These are phyloP conservation scores for Hypoxylon sp. DNA, from an alignment of 2,329 filamentous ascomycete species.

Conservation along the genomic window DNA sequence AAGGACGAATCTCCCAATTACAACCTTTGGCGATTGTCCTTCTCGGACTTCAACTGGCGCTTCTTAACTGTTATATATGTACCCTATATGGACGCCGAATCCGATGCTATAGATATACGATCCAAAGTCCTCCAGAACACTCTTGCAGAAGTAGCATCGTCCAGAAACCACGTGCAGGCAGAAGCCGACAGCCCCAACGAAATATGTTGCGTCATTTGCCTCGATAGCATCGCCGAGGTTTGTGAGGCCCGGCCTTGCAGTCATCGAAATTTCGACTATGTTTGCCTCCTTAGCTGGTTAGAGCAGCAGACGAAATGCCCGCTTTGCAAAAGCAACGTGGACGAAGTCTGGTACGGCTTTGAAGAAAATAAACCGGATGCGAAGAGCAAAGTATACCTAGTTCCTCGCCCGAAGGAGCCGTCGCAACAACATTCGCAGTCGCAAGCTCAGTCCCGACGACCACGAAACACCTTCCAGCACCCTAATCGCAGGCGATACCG, in stretches of 20 bases:
- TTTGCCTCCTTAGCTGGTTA: slow-evolving; percentile 88
- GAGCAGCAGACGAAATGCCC: slow-evolving; percentile 81
- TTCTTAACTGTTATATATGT: background rate
- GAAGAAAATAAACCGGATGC: slow-evolving; percentile 60
- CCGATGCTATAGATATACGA: slow-evolving; percentile 57
- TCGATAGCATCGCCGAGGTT: slow-evolving; percentile 79
- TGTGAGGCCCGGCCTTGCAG: slow-evolving; percentile 82
- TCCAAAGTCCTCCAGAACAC: slow-evolving; percentile 62
- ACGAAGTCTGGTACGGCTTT: slow-evolving; percentile 76
- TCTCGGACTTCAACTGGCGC: background rate
- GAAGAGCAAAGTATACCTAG: slow-evolving; percentile 71
- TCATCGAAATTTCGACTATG: slow-evolving; percentile 86
- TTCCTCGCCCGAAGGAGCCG: slow-evolving; percentile 57
- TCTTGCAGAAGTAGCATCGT: slow-evolving; percentile 58
- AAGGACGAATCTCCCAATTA: slow-evolving; percentile 1
- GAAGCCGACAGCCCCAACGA: slow-evolving; percentile 52
- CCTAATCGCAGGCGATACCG: slow-evolving; percentile 38
- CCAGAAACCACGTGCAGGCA: slow-evolving; percentile 51
- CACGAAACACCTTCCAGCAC: slow-evolving; percentile 16
- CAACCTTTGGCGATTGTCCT: background rate
- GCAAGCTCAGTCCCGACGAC: slow-evolving; percentile 11
- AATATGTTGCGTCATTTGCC: slow-evolving; percentile 86
- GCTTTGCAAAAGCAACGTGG: slow-evolving; percentile 75
- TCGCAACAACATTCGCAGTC: slow-evolving; percentile 23
- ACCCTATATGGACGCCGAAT: slow-evolving; percentile 52